phyloP scores from a whole-genome alignment of 2,329 filamentous ascomycete genomes.

The Epichloe sp. region DNA sequence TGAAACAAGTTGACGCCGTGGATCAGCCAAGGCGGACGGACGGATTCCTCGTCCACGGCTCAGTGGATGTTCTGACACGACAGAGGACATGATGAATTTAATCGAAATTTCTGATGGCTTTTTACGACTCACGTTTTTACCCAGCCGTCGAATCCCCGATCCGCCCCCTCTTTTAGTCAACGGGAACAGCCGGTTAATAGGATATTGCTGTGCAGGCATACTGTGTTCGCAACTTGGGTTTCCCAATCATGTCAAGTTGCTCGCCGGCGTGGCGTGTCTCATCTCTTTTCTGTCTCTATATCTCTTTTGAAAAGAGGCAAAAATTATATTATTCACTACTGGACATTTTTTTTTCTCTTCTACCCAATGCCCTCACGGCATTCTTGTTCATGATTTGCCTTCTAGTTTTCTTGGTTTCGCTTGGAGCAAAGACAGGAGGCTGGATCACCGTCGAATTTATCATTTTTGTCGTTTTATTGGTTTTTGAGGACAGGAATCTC shows the following conservation, averaged over 20 bases:
- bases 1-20: no score
- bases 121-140: background rate
- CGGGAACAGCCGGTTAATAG: no score
- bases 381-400: background rate
- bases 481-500: background rate
- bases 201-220: no score
- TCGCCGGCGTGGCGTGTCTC: no score
- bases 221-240: no score
- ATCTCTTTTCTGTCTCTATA: no score
- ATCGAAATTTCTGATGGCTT: background rate
- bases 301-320: background rate
- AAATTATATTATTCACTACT: background rate
- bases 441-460: conserved; percentile 1
- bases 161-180: no score
- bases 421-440: background rate
- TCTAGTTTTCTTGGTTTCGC: background rate
- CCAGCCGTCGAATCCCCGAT: background rate
- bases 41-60: background rate
- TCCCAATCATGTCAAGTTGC: no score
- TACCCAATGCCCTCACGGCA: background rate
- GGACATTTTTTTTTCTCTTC: background rate
- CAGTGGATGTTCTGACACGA: background rate
- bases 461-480: background rate
- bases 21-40: background rate
- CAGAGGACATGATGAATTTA: background rate